Evolutionary conservation across 2,329 filamentous ascomycete genomes (phyloP).

Genomic region (Fusarium redolens): DNA sequence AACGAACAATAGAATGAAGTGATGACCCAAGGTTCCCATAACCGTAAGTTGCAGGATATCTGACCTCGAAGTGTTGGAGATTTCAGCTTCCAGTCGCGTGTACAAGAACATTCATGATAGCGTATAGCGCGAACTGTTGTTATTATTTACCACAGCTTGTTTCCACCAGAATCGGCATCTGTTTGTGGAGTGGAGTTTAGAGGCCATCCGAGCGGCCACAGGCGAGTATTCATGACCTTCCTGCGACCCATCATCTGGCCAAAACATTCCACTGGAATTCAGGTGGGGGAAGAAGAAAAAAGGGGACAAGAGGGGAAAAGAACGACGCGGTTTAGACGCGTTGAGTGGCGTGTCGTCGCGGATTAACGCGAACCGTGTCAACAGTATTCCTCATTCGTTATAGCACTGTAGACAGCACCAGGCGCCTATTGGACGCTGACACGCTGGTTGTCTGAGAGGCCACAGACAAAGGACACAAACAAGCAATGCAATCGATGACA

Average conservation of each 20-base stretch:
- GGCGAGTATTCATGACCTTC: constrained; percentile 23
- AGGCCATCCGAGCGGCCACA: constrained; percentile 11
- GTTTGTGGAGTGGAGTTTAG: neutral
- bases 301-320: constrained; percentile 18
- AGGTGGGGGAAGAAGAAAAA: constrained; percentile 22
- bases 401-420: neutral
- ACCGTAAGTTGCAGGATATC: neutral
- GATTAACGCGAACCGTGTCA: constrained; percentile 25
- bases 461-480: constrained; percentile 18
- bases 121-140: neutral
- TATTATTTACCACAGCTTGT: constrained; percentile 20
- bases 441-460: constrained; percentile 22
- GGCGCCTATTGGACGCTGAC: constrained; percentile 19
- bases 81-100: neutral
- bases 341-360: constrained; percentile 36
- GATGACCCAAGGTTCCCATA: constrained; percentile 23
- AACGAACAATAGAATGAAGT: constrained; percentile 39
- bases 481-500: constrained; percentile 8
- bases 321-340: constrained; percentile 39
- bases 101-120: neutral
- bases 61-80: neutral
- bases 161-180: neutral
- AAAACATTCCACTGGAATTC: constrained; percentile 35
- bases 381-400: neutral
- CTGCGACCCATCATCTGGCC: constrained; percentile 21